Base-by-base conservation (phyloP, 768 basidiomycete genomes). In the Gautieria morchelliformis region DNA sequence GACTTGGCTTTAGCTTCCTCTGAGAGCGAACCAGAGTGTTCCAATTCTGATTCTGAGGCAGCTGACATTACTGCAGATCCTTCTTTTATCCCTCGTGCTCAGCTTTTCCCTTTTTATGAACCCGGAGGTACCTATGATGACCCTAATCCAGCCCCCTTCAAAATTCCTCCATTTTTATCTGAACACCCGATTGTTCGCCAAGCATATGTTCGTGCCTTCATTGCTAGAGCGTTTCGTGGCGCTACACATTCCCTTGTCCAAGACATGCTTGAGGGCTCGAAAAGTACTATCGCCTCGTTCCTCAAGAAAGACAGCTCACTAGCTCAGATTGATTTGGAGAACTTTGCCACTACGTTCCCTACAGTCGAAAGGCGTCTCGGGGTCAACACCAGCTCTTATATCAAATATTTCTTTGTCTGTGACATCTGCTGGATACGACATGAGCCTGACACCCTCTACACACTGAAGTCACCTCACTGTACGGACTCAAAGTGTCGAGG, bases 141-240 rank as follows among this genome's bases (percentile, higher is more conserved):
- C 5, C 5, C 27, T 27, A 27, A 27, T 27, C 27, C 27, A 3
- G 27, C 27, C 5, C 27, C 27, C 5, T 2, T 27, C 27, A 27
- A 27, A 3, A 5, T 27, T 5, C 27, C 19, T 5, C 27, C 63
- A 17, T 67, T 64, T 2, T 66, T 68, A 41, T 20, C 58, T 32
- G 67, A 68, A 24, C 58, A 67, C 46, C 66, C 67, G 1, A 52
- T 58, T 1, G 59, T 68, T 9, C 62, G 65, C 0, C 53, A 65
- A 35, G 57, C 62, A 7, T 68, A 66, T 47, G 59, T 68, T 41
- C 60, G 60, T 0, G 61, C 47, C 0, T 68, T 68, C 52, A 44
- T 66, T 1, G 55, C 17, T 17, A 42, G 56, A 5, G 54, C 61
- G 1, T 66, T 66, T 45, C 33, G 66, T 24, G 52, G 59, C 1